A percentile compares a stretch with the other conserved stretches of the same genome.
Conservation (phyloP, 371 early-diverging fungal species). For the Dichotomocladium elegans region DNA sequence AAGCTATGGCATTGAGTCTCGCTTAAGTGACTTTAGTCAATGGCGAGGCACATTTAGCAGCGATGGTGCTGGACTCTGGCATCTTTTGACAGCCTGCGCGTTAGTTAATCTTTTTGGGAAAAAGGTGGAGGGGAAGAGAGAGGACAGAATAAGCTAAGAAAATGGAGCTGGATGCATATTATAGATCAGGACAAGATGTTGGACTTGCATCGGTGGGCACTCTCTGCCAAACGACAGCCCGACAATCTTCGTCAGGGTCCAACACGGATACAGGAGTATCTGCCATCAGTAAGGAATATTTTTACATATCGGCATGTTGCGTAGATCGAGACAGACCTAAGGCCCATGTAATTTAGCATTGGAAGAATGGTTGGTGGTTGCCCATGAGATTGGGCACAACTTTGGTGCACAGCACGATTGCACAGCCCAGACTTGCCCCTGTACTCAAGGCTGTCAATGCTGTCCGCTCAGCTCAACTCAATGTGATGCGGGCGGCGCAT, state of each 20-base stretch:
- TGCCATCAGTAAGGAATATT: constrained; percentile 49
- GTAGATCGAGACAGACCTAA: background rate
- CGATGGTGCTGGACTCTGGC: constrained; percentile 91
- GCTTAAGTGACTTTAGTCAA: constrained; percentile 83
- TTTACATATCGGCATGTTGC: too few relatives aligned
- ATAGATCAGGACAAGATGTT: constrained; percentile 76
- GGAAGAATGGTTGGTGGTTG: constrained; percentile 93
- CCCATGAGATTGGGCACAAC: constrained; percentile 94
- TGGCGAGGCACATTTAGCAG: constrained; percentile 75
- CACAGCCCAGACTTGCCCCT: constrained; percentile 52
- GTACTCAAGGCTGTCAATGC: constrained; percentile 54
- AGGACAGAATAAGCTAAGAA: too few relatives aligned
- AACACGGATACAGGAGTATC: constrained; percentile 88
- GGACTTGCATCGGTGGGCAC: constrained; percentile 91
- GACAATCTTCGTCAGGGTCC: constrained; percentile 43
- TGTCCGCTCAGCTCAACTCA: constrained; percentile 58
- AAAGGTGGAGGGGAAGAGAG: too few relatives aligned
- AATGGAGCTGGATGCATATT: too few relatives aligned
- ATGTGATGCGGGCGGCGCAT: constrained; percentile 80
- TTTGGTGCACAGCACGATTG: constrained; percentile 79
- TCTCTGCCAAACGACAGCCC: constrained; percentile 56
- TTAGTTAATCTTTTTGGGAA: constrained; percentile 23
- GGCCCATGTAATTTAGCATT: constrained; percentile 44
- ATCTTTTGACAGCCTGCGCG: constrained; percentile 88
- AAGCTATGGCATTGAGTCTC: constrained; percentile 65